phyloP scores from a whole-genome alignment of 2,329 filamentous ascomycete species.

The Diaporthe eres region DNA sequence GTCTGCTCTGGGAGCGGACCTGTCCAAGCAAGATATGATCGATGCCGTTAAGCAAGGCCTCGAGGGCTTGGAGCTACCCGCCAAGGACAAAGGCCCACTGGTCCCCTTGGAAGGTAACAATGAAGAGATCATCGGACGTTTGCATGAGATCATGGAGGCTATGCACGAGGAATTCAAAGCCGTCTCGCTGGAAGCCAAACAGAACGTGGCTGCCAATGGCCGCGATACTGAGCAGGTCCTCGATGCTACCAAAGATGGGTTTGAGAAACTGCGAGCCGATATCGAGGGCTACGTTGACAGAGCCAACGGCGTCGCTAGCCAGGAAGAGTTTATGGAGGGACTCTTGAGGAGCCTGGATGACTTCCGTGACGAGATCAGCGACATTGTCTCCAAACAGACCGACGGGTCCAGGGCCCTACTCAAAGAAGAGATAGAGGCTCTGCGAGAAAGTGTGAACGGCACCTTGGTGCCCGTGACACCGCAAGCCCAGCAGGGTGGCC shows the following conservation, averaged over 20 bases:
- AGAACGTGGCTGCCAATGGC: constrained; percentile 84
- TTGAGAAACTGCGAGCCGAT: constrained; percentile 83
- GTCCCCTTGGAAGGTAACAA: constrained; percentile 53
- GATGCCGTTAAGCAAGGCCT: constrained; percentile 70
- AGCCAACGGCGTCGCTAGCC: constrained; percentile 76
- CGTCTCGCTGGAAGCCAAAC: constrained; percentile 76
- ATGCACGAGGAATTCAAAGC: constrained; percentile 72
- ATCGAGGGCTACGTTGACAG: constrained; percentile 87
- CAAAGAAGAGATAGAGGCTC: constrained; percentile 84
- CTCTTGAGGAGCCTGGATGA: constrained; percentile 76
- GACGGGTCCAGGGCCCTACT: constrained; percentile 76
- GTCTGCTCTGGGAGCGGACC: constrained; percentile 65
- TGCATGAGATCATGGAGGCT: constrained; percentile 76
- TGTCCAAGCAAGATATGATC: constrained; percentile 74
- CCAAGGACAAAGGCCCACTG: constrained; percentile 34
- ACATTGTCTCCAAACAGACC: constrained; percentile 66
- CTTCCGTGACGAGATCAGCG: constrained; percentile 77
- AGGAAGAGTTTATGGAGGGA: constrained; percentile 83
- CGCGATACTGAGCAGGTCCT: constrained; percentile 90
- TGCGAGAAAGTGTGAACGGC: constrained; percentile 82
- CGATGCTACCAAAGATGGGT: constrained; percentile 87
- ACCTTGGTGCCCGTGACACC: constrained; percentile 74
- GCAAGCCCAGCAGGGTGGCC: constrained; percentile 56
- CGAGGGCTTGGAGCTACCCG: constrained; percentile 46
- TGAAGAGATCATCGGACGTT: constrained; percentile 66